phyloP scores from a whole-genome alignment of 257 asterid genomes.

The Plantago elongata region DNA sequence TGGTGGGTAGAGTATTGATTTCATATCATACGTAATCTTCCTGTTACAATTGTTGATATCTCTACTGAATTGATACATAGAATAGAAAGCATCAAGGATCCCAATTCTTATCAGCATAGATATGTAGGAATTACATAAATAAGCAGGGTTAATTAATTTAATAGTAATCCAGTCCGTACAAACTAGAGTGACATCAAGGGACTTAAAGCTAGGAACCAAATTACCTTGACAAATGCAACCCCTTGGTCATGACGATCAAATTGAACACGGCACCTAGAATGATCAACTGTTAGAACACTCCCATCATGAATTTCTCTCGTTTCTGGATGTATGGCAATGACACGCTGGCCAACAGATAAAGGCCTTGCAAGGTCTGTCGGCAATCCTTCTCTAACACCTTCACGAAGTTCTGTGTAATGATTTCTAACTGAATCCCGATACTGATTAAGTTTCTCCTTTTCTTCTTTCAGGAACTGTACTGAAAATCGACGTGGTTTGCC shows the following conservation, averaged over 20 bases:
- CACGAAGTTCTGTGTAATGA: slow-evolving; percentile 82
- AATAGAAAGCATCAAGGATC: no score
- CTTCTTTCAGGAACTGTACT: slow-evolving; percentile 88
- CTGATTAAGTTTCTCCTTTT: slow-evolving; percentile 81
- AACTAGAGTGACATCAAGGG: slow-evolving; percentile 9
- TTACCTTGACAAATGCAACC: slow-evolving; percentile 91
- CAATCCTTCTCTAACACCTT: slow-evolving; percentile 77
- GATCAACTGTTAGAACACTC: slow-evolving; percentile 84
- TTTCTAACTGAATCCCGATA: slow-evolving; percentile 85
- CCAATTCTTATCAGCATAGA: no score
- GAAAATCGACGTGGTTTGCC: slow-evolving; percentile 95
- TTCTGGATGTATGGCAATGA: slow-evolving; percentile 91
- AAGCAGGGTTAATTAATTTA: no score
- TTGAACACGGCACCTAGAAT: slow-evolving; percentile 78
- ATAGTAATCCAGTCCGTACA: no score
- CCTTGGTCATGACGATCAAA: slow-evolving; percentile 91
- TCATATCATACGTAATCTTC: no score
- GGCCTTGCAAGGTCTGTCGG: slow-evolving; percentile 92
- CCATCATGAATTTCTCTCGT: slow-evolving; percentile 90
- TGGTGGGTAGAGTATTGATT: no score
- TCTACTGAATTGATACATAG: no score
- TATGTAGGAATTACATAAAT: no score
- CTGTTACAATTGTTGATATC: no score
- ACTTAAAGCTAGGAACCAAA: slow-evolving; percentile 11
- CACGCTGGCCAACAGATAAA: slow-evolving; percentile 92